Evolutionary conservation across 352 stramenopile species (phyloP), one percentile per base, ranked within the genome.

Genomic region (Phytophthora hybrid): DNA sequence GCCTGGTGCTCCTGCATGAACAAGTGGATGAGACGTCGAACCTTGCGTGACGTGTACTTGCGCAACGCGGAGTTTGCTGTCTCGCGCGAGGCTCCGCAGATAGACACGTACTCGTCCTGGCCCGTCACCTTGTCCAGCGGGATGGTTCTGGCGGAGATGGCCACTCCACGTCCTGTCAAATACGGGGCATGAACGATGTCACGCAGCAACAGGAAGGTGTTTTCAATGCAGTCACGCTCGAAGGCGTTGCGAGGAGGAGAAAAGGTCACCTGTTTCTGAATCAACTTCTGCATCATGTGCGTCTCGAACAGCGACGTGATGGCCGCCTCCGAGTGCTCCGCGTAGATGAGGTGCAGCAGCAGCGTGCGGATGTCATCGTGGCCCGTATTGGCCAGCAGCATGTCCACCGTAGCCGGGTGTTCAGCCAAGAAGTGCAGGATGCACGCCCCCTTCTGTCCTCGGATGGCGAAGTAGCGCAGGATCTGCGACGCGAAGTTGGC

Each of bases 11-110:
- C 75, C 63, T 92, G 80, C 82, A 96, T 93, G 59, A 95, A 93
- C 56, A 96, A 64, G 61, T 95, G 88, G 23, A 96, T 91, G 31
- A 96, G 61, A 14, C 85, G 89, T 19, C 89, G 89, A 63, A 96
- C 88, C 78, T 96, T 96, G 60, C 89, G 82, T 26, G 85, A 94
- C 29, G 89, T 96, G 75, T 95, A 96, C 70, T 95, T 94, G 47
- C 89, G 89, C 60, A 95, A 72, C 16, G 87, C 81, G 49, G 88
- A 94, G 74, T 95, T 94, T 10, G 88, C 88, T 68, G 91, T 90
- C 59, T 96, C 89, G 3, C 89, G 88, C 13, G 88, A 95, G 14
- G 89, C 88, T 29, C 89, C 89, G 32, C 87, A 96, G 66, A 96
- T 94, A 52, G 85, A 93, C 46, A 96, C 86, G 77, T 96, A 96